Evolutionary conservation across 208 protist species (phyloP).

Genomic region (Acanthamoeba sp.): DNA sequence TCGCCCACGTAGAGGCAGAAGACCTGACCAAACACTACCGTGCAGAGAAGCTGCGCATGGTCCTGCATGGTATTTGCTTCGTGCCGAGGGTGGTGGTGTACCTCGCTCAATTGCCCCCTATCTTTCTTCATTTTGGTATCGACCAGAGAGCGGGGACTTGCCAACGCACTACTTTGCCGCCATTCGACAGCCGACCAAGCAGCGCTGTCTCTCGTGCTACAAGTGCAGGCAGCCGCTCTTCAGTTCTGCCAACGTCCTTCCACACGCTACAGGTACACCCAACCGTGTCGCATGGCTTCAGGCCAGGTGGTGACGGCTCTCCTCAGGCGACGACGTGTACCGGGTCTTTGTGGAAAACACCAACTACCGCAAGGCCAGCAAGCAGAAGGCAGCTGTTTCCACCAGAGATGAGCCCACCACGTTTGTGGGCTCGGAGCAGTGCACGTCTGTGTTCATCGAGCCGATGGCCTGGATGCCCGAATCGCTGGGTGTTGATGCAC

Average conservation of each 20-base stretch:
- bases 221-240: conserved; percentile 13
- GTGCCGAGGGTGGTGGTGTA: too few species aligned
- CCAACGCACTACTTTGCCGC: conserved; percentile 13
- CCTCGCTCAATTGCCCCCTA: too few species aligned
- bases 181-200: neutral
- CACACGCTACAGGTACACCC: neutral
- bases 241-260: neutral
- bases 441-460: neutral
- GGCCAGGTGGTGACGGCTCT: too few species aligned
- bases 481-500: neutral
- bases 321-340: neutral
- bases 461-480: conserved; percentile 38
- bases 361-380: conserved; percentile 23
- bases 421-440: neutral
- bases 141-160: neutral
- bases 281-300: too few species aligned
- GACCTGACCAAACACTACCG: conserved; percentile 44
- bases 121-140: too few species aligned
- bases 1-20: neutral
- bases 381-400: neutral
- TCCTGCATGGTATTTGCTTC: neutral
- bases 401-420: too few species aligned
- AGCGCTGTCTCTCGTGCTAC: neutral
- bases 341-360: conserved; percentile 16
- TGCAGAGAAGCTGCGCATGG: conserved; percentile 3